Evolutionary conservation across 495 filamentous ascomycete genomes (phyloP).

Genomic region (Sordaria brevicollis): DNA sequence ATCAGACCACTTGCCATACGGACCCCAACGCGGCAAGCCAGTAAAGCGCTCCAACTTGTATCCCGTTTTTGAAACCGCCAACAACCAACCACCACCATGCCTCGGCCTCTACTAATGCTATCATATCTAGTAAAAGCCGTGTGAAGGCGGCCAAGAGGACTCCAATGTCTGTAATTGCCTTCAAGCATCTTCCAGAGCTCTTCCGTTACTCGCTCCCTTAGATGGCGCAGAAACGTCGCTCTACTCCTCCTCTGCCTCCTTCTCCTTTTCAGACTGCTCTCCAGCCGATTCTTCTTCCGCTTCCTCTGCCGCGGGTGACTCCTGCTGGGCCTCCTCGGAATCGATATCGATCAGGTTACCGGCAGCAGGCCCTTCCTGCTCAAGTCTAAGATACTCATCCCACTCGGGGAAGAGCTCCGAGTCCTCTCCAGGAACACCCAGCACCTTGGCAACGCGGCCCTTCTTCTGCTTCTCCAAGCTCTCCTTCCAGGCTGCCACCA

Average conservation of each 20-base stretch:
- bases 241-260: conserved; percentile 2
- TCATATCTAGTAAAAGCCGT: background rate
- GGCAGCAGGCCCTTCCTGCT: conserved; percentile 50
- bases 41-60: background rate
- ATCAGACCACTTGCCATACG: background rate
- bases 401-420: conserved; percentile 92
- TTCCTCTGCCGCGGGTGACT: conserved; percentile 1
- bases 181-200: conserved; percentile 3
- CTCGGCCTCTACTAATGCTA: background rate
- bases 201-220: background rate
- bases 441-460: conserved; percentile 66
- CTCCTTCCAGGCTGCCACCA: conserved; percentile 70
- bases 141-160: background rate
- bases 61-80: background rate
- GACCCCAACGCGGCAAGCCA: background rate
- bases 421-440: conserved; percentile 79
- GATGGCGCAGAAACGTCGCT: background rate
- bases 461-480: conserved; percentile 71
- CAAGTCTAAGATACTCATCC: conserved; percentile 78
- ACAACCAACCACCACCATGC: background rate
- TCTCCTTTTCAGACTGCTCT: conserved; percentile 6
- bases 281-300: conserved; percentile 3
- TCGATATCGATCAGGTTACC: conserved; percentile 36
- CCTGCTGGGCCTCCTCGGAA: conserved; percentile 13
- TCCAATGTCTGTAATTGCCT: background rate